Conservation (phyloP, 139 green algal species). For the Gonium pectorale region DNA sequence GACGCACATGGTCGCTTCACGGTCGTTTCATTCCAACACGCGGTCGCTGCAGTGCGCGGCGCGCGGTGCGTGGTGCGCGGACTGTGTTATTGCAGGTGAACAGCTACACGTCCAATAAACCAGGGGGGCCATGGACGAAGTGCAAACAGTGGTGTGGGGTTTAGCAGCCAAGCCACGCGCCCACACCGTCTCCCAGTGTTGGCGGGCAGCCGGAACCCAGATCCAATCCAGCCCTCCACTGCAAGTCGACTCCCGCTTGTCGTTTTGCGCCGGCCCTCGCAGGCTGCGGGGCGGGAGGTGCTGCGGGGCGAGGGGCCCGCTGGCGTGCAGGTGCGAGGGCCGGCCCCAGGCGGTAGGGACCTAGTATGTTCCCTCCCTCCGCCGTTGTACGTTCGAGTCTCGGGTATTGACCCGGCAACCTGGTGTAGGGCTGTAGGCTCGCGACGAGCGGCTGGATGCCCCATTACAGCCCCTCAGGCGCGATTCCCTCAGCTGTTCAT, state of each 20-base stretch:
- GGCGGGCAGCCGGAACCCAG: neutral
- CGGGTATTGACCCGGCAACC: neutral
- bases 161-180: neutral
- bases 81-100: neutral
- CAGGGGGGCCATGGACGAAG: neutral
- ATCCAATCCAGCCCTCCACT: neutral
- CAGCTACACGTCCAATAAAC: neutral
- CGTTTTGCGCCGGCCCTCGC: neutral
- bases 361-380: neutral
- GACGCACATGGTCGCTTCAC: too few species aligned
- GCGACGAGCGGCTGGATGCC: neutral
- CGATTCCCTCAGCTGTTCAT: too few species aligned
- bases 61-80: too few species aligned
- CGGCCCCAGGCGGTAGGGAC: too few species aligned
- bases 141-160: neutral
- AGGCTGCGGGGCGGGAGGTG: conserved; percentile 18
- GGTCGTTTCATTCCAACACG: too few species aligned
- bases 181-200: neutral
- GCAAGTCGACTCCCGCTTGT: neutral
- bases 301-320: neutral
- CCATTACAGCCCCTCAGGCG: neutral
- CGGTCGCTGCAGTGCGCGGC: too few species aligned
- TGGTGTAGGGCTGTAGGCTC: neutral
- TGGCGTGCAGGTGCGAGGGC: neutral
- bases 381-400: neutral